phyloP scores from a whole-genome alignment of 805 yeast genomes.

The Wickerhamomyces rabaulensis region DNA sequence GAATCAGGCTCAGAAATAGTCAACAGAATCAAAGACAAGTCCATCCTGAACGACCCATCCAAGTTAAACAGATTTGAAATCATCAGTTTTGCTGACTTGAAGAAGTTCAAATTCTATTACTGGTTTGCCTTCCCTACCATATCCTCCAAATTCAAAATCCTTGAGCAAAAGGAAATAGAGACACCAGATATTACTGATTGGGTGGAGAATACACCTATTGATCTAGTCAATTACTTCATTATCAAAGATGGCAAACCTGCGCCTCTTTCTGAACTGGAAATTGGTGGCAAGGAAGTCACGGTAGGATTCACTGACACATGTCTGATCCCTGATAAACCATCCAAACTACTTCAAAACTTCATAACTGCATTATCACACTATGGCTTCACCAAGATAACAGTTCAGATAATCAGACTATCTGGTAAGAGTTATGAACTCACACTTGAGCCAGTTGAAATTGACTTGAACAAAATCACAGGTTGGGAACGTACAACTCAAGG shows the following conservation, averaged over 20 bases:
- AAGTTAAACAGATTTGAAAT: slow-evolving; percentile 40
- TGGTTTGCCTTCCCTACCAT: slow-evolving; percentile 84
- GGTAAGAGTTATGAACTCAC: slow-evolving; percentile 26
- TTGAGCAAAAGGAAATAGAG: slow-evolving; percentile 2
- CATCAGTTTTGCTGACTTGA: slow-evolving; percentile 80
- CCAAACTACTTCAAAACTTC: slow-evolving; percentile 55
- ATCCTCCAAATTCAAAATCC: slow-evolving; percentile 42
- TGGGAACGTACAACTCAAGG: slow-evolving; percentile 85
- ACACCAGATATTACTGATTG: slow-evolving; percentile 11
- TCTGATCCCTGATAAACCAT: slow-evolving; percentile 32
- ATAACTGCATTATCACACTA: slow-evolving; percentile 39
- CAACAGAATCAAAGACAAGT: slow-evolving; percentile 27
- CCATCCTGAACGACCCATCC: slow-evolving; percentile 35
- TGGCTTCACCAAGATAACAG: slow-evolving; percentile 29
- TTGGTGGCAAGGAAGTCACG: slow-evolving; percentile 8
- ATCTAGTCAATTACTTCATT: slow-evolving; percentile 26
- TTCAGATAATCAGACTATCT: slow-evolving; percentile 35
- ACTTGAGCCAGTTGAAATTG: slow-evolving; percentile 14
- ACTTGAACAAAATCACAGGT: slow-evolving; percentile 49
- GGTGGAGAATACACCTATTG: slow-evolving; percentile 10
- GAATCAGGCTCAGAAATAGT: slow-evolving; percentile 30
- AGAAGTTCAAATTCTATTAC: slow-evolving; percentile 80
- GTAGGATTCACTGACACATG: slow-evolving; percentile 38
- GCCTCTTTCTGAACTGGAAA: slow-evolving; percentile 14
- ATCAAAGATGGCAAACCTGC: slow-evolving; percentile 13